A percentile compares a stretch with the other conserved stretches of the same genome.
phyloP scores from a whole-genome alignment of 1,284 basidiomycete genomes.

The Anthracocystis panici-leucophaei region DNA sequence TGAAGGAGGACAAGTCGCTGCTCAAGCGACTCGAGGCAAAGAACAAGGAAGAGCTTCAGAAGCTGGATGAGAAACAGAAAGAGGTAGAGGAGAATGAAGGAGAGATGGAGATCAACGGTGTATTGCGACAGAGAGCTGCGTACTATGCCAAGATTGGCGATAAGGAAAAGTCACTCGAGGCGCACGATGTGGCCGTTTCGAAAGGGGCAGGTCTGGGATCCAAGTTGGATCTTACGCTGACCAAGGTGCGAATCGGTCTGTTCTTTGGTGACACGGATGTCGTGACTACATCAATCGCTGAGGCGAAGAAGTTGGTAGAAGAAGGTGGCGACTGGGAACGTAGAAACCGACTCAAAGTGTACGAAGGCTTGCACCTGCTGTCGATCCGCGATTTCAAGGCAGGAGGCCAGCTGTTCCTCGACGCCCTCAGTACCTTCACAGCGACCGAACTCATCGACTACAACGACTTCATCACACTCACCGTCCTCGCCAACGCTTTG shows the following conservation, averaged over 20 bases:
- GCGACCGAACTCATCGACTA: constrained; percentile 90
- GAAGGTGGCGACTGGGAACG: constrained; percentile 98
- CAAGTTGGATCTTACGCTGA: constrained; percentile 90
- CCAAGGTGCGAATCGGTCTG: constrained; percentile 88
- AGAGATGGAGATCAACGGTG: constrained; percentile 91
- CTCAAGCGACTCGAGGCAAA: constrained; percentile 79
- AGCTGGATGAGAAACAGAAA: constrained; percentile 81
- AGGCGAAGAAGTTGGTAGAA: constrained; percentile 88
- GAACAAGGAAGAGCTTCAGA: constrained; percentile 81
- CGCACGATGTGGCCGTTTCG: constrained; percentile 85
- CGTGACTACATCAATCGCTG: constrained; percentile 80
- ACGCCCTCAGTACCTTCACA: constrained; percentile 93
- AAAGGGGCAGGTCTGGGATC: constrained; percentile 94
- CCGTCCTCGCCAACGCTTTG: constrained; percentile 83
- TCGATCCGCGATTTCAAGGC: constrained; percentile 81
- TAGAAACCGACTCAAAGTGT: constrained; percentile 94
- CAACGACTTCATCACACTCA: constrained; percentile 89
- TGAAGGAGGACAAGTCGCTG: constrained; percentile 74
- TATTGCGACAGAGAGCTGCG: constrained; percentile 84
- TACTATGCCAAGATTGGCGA: constrained; percentile 92
- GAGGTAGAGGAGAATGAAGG: constrained; percentile 92
- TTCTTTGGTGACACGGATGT: constrained; percentile 87
- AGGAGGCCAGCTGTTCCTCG: constrained; percentile 78
- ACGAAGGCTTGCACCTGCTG: constrained; percentile 86
- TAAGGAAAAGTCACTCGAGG: constrained; percentile 77